Evolutionary conservation across 208 protist genomes (phyloP), one percentile per base, ranked within the genome.

Genomic region (Crithidia bombi): DNA sequence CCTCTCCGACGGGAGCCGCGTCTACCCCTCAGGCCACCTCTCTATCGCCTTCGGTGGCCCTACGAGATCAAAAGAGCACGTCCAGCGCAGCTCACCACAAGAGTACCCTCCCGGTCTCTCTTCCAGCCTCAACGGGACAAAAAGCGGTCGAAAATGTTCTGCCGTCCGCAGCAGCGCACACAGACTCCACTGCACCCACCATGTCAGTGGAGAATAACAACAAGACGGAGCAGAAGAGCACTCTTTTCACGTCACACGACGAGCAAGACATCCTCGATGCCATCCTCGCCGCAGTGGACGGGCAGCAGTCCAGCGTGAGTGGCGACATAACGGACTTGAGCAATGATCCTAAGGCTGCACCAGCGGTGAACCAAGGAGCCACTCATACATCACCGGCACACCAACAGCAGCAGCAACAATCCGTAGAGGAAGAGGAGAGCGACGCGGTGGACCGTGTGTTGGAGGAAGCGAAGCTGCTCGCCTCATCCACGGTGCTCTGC

Each of bases 241-340:
- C n/a, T n/a, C n/a, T n/a, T n/a, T 14, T 63, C 19, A 38, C 61
- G 0, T 51, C 73, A 36, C 52, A 54, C 14, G 77, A 85, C 23
- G 83, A 90, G 55, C 72, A 85, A 32, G 81, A 75, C 32, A 79
- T 93, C 23, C 66, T 92, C 25, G 71, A 78, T 28, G 86, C 90
- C 15, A 85, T 92, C 62, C 67, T 91, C 19, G 78, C 69, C 50
- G 83, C 86, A 2, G 57, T 91, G 36, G 70, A 87, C 15, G 80
- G 74, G 25, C 68, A 81, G 52, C 82, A 90, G 63, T 90, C 84
- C 7, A 91, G 79, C 28, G 79, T 92, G 3, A 94, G 85, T 43
- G 89, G 84, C 23, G 86, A 92, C 32, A 28, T 90, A 15, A 54
- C 44, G 1, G 32, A 44, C 38, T 14, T 75, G 15, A 68, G 23